Base-by-base conservation (phyloP, 179 eudicot genomes). In the Beta corolliflora region DNA sequence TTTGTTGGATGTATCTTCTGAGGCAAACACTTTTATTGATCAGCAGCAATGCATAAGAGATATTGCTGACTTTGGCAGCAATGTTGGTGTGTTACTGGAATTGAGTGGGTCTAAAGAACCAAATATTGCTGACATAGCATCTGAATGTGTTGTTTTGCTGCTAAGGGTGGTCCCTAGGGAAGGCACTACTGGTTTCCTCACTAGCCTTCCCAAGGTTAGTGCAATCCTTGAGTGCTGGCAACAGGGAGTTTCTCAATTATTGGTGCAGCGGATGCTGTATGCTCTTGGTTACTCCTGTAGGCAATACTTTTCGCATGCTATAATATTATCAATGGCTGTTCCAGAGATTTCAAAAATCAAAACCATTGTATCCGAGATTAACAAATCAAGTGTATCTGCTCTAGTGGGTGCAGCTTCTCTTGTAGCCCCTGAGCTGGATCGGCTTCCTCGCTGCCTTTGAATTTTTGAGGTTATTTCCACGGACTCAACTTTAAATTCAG, bases 201-300 rank as follows among this genome's bases (percentile, higher is more conserved):
- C 93, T 60, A 90, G 89, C 83, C 94, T 93, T 70, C 84, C 91
- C 55, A 94, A 90, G 83, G 90, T 89, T 14, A 83, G 80, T 65
- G 71, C 80, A 18, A 81, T 89, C 50, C 88, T 94, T 45, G 95
- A 90, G 68, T 65, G 83, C 5, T 88, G 90, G 86, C 86, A 48
- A 19, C 84, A 76, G 59, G 87, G 82, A 25, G 54, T 53, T 63
- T 70, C 92, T 44, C 81, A 84, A 55, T 69, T 93, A 64, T 81
- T 90, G 72, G 75, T 90, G 71, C 89, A 80, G 61, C 79, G 97
- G 78, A 85, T 91, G 81, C 83, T 94, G 80, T 92, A 93, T 76
- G 95, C 94, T 77, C 90, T 94, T 75, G 93, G 97, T 65, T 94
- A 83, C 74, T 89, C 98, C 5, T 91, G 94, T 81, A 86, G 91